These are phyloP conservation scores for Lactarius indigo DNA, from an alignment of 768 basidiomycete genomes.

Conservation along the genomic window DNA sequence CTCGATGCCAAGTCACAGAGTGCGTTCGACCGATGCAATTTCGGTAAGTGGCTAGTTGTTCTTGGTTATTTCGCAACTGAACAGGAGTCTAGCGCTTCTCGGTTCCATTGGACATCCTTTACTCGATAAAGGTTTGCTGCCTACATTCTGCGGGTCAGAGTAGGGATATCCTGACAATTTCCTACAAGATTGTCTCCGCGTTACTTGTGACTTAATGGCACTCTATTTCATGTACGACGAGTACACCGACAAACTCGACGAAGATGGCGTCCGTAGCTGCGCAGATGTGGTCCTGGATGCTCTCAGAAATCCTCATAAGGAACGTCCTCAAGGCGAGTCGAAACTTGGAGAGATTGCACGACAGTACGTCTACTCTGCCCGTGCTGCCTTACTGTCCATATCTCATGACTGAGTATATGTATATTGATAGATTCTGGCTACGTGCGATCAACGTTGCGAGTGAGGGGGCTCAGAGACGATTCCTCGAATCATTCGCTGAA, in stretches of 20 bases:
- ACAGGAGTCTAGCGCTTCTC: too few species aligned
- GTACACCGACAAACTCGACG: conserved; percentile 11
- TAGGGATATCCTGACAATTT: neutral
- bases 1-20: conserved; percentile 12
- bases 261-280: neutral
- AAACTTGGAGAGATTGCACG: conserved; percentile 17
- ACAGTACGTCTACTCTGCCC: conserved; percentile 8
- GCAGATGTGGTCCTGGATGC: conserved; percentile 8
- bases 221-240: conserved; percentile 18
- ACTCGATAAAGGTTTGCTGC: too few species aligned
- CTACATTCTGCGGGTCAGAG: too few species aligned
- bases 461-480: conserved; percentile 24
- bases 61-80: too few species aligned
- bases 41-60: neutral
- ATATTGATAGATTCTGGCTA: conserved; percentile 12
- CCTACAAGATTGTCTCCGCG: conserved; percentile 7
- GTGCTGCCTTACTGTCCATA: too few species aligned
- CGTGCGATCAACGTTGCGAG: neutral
- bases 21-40: conserved; percentile 8
- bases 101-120: too few species aligned
- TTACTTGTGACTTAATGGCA: conserved; percentile 9
- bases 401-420: too few species aligned
- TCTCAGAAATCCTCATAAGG: conserved; percentile 9
- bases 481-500: conserved; percentile 31
- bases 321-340: conserved; percentile 10